Base-by-base conservation (phyloP, 2,329 filamentous ascomycete genomes). In the Arthrobotrys megalospora region DNA sequence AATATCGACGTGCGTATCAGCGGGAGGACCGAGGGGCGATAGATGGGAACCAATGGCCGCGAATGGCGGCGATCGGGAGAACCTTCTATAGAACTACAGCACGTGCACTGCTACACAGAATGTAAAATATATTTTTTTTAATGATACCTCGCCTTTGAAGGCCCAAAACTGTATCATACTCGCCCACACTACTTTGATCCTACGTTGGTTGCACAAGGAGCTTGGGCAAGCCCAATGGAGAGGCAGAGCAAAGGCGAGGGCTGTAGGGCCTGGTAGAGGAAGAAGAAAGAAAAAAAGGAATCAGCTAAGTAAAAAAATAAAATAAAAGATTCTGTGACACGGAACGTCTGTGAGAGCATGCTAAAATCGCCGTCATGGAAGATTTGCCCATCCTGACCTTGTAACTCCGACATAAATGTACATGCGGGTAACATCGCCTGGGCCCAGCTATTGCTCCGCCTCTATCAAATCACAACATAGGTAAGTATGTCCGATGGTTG, bases 51-150 rank as follows among this genome's bases (percentile, higher is more conserved):
- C 66, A 77, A 67, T 71, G 34, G 19, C 10, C 16, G 52, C 19
- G 45, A 47, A 3, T n/a, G 36, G 52, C 47, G 62, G 63, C 62
- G 70, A 67, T 64, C 53, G 36, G 64, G 55, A 69, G 64, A 69
- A 76, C 6, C 12, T 76, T 76, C 64, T 50, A 76, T 69, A 41
- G 64, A 68, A 76, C 43, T 53, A 34, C 48, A 28, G 72, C 65
- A 76, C 72, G 65, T 70, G 65, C 32, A 34, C 55, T 32, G 64
- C 36, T 47, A 47, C 50, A 69, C 65, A 48, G n/a, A 21, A 47
- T 58, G 52, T 11, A 14, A 66, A 10, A 48, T 24, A 47, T 45
- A 19, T n/a, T 53, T 38, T 43, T 68, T 28, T 28, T 2, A 28
- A 28, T 28, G 32, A 58, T 10, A 12, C 10, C 16, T 12, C 6